Evolutionary conservation across 192 early-diverging fungal species (phyloP), one percentile per base, ranked within the genome.

Genomic region (Pilobolus umbonatus): DNA sequence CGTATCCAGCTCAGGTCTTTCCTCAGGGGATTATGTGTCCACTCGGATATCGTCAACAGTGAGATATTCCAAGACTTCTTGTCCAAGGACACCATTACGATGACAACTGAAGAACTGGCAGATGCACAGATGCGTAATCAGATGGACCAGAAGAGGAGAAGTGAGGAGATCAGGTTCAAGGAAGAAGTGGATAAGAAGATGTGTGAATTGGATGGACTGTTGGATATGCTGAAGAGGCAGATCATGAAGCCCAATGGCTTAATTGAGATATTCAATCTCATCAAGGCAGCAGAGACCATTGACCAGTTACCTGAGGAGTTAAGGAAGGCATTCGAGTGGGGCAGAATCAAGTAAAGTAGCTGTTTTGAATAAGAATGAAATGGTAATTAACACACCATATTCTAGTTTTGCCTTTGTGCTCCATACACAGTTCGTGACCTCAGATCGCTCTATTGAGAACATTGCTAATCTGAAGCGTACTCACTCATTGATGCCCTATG

Each of bases 381-480:
- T 51, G 29, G 14, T 30, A n/a, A 31, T 49, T 11, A 45, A 45
- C 10, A 34, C 6, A 14, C 34, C n/a, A 17, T 42, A 15, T 15
- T 38, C 12, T 46, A 76, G 75, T 28, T 80, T 80, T 65, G 81
- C 81, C 3, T 80, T 75, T 36, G 74, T 73, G 1, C 45, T 83
- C 7, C 75, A 83, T 51, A 73, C 74, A 9, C 72, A 75, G 29
- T 80, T 80, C 43, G 67, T 79, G 8, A 65, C 78, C 11, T 83
- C 80, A 15, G 80, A 80, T 58, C 57, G 65, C 12, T 73, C 78
- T 3, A 57, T 61, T 4, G 62, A 78, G 24, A 80, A 76, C 22
- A 58, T 74, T n/a, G 62, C 72, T 2, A 73, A 72, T 3, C 63
- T 83, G 31, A 83, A 83, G 47, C 81, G 78, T 19, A 78, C 69